Conservation (phyloP, 192 early-diverging fungal genomes). For the Neocallimastix lanati region DNA sequence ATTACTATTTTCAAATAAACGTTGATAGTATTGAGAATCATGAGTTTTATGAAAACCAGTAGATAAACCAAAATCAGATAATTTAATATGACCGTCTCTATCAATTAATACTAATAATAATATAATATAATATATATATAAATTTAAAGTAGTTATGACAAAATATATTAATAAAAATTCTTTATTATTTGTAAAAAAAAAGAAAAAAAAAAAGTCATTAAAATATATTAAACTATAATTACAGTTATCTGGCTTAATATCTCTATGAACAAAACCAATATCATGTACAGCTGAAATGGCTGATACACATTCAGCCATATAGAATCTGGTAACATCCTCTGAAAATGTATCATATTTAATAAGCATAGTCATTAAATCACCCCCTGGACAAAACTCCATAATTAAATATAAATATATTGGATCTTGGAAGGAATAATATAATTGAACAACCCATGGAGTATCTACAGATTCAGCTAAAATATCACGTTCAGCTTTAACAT, state of each 20-base stretch:
- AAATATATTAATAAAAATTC: too few species aligned
- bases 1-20: constrained; percentile 48
- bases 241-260: constrained; percentile 45
- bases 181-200: too few species aligned
- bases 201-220: too few species aligned
- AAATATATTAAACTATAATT: background rate
- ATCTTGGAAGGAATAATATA: constrained; percentile 98
- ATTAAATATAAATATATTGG: constrained; percentile 81
- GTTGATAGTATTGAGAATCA: constrained; percentile 87
- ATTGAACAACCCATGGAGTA: constrained; percentile 92
- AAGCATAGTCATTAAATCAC: constrained; percentile 98
- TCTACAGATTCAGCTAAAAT: constrained; percentile 81
- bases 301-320: constrained; percentile 89
- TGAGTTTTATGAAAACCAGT: constrained; percentile 99
- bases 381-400: constrained; percentile 98
- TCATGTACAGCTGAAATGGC: constrained; percentile 87
- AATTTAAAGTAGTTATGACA: too few species aligned
- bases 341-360: constrained; percentile 94
- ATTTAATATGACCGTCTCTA: constrained; percentile 91
- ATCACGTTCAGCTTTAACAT: constrained; percentile 96
- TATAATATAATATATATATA: too few species aligned
- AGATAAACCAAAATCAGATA: constrained; percentile 98
- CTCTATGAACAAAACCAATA: constrained; percentile 82
- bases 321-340: constrained; percentile 94
- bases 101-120: constrained; percentile 87